Percentiles rank a stretch among this genome's conserved stretches.
Evolutionary conservation across 768 basidiomycete genomes (phyloP).

Genomic region (Boletus rubescentipes): DNA sequence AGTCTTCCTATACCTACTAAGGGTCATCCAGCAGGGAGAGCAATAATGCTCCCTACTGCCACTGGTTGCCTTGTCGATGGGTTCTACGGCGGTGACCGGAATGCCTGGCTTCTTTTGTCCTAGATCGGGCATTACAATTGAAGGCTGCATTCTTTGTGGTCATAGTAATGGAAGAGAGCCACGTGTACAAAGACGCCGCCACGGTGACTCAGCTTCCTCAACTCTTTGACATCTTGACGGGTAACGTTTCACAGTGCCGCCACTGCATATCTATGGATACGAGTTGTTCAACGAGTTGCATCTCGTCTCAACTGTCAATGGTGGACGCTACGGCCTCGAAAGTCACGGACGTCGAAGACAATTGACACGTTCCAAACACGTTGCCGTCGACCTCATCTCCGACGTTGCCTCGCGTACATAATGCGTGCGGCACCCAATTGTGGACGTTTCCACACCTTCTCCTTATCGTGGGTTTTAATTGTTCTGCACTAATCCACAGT

Average conservation of each 20-base stretch:
- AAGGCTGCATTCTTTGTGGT: background rate
- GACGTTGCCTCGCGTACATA: constrained; percentile 14
- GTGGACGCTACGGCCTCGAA: background rate
- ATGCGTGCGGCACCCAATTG: constrained; percentile 4
- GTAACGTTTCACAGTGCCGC: no score
- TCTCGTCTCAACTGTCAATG: background rate
- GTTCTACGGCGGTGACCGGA: no score
- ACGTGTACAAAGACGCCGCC: background rate
- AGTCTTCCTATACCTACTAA: no score
- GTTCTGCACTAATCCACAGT: constrained; percentile 11
- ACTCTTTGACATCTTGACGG: background rate
- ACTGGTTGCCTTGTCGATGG: no score
- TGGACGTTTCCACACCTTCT: constrained; percentile 5
- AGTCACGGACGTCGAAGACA: no score
- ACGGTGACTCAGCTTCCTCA: background rate
- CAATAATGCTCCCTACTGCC: no score
- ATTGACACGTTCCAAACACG: constrained; percentile 19
- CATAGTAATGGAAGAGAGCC: background rate
- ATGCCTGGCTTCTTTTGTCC: no score
- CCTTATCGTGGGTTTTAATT: constrained; percentile 14
- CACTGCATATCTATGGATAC: constrained; percentile 4
- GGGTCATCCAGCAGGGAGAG: no score
- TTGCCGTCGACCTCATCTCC: constrained; percentile 27
- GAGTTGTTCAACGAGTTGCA: no score
- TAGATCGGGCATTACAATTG: no score